Percentiles rank a stretch among this genome's conserved stretches.
Evolutionary conservation across 331 rosid species (phyloP).

Genomic region (Malus hybrid): DNA sequence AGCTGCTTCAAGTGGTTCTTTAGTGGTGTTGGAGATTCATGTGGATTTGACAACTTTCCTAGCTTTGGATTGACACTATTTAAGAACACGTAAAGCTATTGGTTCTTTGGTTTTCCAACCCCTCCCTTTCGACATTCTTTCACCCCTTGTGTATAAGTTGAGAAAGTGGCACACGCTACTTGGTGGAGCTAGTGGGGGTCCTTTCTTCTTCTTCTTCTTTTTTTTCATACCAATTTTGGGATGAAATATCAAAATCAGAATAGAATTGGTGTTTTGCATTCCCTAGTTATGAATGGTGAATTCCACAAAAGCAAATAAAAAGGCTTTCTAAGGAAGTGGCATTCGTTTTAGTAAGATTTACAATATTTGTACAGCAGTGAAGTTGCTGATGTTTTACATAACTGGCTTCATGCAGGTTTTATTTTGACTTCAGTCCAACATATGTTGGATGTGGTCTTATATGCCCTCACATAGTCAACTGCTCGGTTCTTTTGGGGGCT

Average conservation of each 20-base stretch:
- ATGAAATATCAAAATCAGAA: background rate
- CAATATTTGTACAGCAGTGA: background rate
- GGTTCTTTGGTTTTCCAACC: background rate
- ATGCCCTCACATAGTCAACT: slow-evolving; percentile 88
- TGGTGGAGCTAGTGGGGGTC: background rate
- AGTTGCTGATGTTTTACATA: slow-evolving; percentile 1
- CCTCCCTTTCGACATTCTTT: background rate
- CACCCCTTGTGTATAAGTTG: background rate
- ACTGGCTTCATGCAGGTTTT: slow-evolving; percentile 53
- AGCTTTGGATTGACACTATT: slow-evolving; percentile 71
- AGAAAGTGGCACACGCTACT: background rate
- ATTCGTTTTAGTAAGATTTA: background rate
- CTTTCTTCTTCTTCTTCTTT: background rate
- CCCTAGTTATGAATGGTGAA: background rate
- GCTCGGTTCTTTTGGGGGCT: slow-evolving; percentile 87
- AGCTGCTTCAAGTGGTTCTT: slow-evolving; percentile 97
- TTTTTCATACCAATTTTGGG: background rate
- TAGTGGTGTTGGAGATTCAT: slow-evolving; percentile 77
- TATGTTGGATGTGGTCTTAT: slow-evolving; percentile 98
- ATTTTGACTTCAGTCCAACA: slow-evolving; percentile 91
- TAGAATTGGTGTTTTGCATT: background rate
- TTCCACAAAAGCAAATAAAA: too few species aligned
- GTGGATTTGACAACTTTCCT: slow-evolving; percentile 91
- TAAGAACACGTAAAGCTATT: slow-evolving; percentile 63
- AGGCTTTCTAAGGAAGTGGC: background rate